These are phyloP conservation scores for Oxalis stricta DNA, from an alignment of 441 rosid species.

Conservation along the genomic window DNA sequence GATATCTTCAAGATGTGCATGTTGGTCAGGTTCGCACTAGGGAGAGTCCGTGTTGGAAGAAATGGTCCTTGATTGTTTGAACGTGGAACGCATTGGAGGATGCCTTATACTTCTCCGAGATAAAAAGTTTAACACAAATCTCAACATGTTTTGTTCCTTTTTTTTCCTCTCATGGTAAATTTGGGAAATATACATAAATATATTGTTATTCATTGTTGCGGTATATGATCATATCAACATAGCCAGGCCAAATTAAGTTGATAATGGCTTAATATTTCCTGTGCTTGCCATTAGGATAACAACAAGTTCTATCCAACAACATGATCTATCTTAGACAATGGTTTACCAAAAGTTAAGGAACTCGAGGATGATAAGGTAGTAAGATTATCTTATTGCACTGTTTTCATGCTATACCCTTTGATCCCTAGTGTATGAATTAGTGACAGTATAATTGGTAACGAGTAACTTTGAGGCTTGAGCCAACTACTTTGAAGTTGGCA, in stretches of 20 bases:
- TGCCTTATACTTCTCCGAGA: slow-evolving; percentile 38
- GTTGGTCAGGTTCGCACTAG: slow-evolving; percentile 24
- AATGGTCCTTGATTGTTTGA: slow-evolving; percentile 17
- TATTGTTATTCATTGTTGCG: not conserved
- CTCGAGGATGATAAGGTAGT: slow-evolving; percentile 22
- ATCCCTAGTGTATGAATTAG: too few relatives aligned
- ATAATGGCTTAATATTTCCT: slow-evolving; percentile 15
- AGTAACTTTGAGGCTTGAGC: too few relatives aligned
- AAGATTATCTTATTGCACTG: too few relatives aligned
- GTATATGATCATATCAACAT: slow-evolving; percentile 28
- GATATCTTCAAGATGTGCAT: slow-evolving; percentile 16
- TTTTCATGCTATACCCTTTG: too few relatives aligned
- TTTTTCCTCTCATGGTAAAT: too few relatives aligned
- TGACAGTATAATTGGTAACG: too few relatives aligned
- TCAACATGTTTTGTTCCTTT: not conserved
- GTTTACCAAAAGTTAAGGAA: slow-evolving; percentile 19
- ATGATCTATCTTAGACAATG: slow-evolving; percentile 17
- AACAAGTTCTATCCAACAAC: slow-evolving; percentile 17
- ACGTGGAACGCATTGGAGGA: slow-evolving; percentile 24
- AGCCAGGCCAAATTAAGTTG: slow-evolving; percentile 23
- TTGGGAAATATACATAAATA: too few relatives aligned
- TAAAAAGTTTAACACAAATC: not conserved
- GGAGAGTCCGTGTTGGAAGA: slow-evolving; percentile 32
- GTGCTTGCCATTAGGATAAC: slow-evolving; percentile 30
- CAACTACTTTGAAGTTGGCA: too few relatives aligned